phyloP scores from a whole-genome alignment of 2,329 filamentous ascomycete genomes.

The Eutypa lata region DNA sequence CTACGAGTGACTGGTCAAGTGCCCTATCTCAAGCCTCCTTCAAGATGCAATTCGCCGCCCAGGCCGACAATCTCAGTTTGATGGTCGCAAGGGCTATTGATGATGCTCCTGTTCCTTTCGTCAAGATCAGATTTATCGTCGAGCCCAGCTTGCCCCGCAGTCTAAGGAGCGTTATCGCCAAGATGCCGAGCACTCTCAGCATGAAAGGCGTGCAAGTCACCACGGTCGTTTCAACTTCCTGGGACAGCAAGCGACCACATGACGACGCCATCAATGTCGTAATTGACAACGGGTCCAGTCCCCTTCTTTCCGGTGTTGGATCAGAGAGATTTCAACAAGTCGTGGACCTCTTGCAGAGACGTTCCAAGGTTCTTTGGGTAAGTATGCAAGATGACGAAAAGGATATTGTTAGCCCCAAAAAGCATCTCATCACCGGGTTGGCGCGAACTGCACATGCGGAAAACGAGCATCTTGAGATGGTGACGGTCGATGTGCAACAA shows the following conservation, averaged over 20 bases:
- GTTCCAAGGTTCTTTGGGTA: slow-evolving; percentile 4
- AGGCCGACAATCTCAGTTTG: not conserved
- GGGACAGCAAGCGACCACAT: not conserved
- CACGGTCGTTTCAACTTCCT: not conserved
- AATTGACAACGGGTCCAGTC: not conserved
- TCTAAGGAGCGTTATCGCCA: not conserved
- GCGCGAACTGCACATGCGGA: slow-evolving; percentile 9
- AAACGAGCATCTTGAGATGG: slow-evolving; percentile 8
- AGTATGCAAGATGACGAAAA: slow-evolving; percentile 4
- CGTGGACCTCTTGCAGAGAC: not conserved
- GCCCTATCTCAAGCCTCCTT: not conserved
- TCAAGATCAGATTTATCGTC: not conserved
- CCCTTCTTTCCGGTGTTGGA: not conserved
- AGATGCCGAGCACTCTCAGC: not conserved
- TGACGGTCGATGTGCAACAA: slow-evolving; percentile 10
- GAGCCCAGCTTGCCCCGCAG: not conserved
- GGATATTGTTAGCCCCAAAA: slow-evolving; percentile 4
- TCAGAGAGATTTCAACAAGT: not conserved
- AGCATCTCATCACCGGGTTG: slow-evolving; percentile 9
- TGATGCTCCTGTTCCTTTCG: not conserved
- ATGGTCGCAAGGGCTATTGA: not conserved
- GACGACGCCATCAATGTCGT: not conserved
- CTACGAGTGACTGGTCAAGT: not conserved
- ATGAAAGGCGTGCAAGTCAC: not conserved
- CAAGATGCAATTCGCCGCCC: not conserved